These are phyloP conservation scores for Exsudoporus frostii DNA, from an alignment of 768 basidiomycete species.

Conservation along the genomic window DNA sequence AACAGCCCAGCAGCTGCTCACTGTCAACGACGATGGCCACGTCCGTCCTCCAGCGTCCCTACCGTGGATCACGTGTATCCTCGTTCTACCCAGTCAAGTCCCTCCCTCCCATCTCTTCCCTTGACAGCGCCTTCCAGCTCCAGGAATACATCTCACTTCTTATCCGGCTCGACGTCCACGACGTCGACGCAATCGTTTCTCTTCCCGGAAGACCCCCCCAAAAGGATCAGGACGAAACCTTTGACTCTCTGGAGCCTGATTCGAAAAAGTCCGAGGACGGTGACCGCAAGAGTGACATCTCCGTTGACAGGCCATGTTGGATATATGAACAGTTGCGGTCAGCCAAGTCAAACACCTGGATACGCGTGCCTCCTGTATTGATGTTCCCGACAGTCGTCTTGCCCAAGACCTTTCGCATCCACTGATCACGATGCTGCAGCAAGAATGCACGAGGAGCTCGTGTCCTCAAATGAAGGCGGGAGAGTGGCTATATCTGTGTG, in stretches of 20 bases:
- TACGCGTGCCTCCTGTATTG: neutral
- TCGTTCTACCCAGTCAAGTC: slow-evolving; percentile 76
- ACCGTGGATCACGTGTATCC: slow-evolving; percentile 74
- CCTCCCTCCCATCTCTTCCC: slow-evolving; percentile 63
- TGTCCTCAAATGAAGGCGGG: slow-evolving; percentile 99
- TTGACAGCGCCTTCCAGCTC: slow-evolving; percentile 91
- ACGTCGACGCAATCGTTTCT: slow-evolving; percentile 77
- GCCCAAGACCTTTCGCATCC: slow-evolving; percentile 87
- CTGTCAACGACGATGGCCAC: slow-evolving; percentile 4
- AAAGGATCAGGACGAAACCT: slow-evolving; percentile 25
- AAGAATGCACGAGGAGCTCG: slow-evolving; percentile 78
- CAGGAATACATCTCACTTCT: slow-evolving; percentile 92
- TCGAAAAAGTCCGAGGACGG: slow-evolving; percentile 28
- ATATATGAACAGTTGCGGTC: slow-evolving; percentile 68
- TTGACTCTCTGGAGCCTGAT: slow-evolving; percentile 31
- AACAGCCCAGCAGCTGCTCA: neutral
- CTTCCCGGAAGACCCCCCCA: slow-evolving; percentile 54
- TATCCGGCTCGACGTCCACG: slow-evolving; percentile 82
- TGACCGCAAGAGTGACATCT: slow-evolving; percentile 42
- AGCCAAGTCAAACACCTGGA: slow-evolving; percentile 5
- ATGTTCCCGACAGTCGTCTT: slow-evolving; percentile 54
- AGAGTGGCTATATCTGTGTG: slow-evolving; percentile 95
- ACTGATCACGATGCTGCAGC: slow-evolving; percentile 78
- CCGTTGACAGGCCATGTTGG: slow-evolving; percentile 83
- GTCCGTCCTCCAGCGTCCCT: slow-evolving; percentile 57